Base-by-base conservation (phyloP, 192 early-diverging fungal species). In the Entomortierella beljakovae region DNA sequence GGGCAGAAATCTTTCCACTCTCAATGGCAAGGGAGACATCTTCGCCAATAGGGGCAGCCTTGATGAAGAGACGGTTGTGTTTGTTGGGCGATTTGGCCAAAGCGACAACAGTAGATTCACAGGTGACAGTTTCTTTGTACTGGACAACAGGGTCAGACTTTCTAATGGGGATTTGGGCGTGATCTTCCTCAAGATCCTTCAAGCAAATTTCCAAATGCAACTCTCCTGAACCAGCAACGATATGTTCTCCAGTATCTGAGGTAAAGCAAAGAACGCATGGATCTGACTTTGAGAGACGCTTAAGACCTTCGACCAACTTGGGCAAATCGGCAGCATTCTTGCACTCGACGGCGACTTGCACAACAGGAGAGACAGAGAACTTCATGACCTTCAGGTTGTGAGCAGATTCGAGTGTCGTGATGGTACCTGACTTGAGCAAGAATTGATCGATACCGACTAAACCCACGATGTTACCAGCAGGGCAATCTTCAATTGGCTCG, bases 381-480 rank as follows among this genome's bases (percentile, higher is more conserved):
- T 97, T 97, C 98, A 99, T 98, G 88, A 99, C 97, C 88, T 92
- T 95, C 88, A 98, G 84, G 92, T 98, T 98, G 92, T 99, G 94
- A 59, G 96, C 95, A 71, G 88, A 85, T 46, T 97, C 97, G 28
- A 88, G 92, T 61, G 98, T 98, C 71, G 96, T 96, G 84, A 98
- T 92, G 81, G 97, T 98, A 86, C 95, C 98, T 63, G 97, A 96
- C 92, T 99, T 99, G 85, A 98, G 92, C 90, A 99, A 88, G 92
- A 94, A 99, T 90, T 98, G 95, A 86, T 99, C 98, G 68, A 99
- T 91, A 89, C 98, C 98, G 80, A 98, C 96, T 75, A 99, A 93
- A 90, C 97, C 97, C 64, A 99, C 83, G 81, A 98, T 97, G 91
- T 99, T 99, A 89, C 98, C 98, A 79, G 96, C 95, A 35, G 95